Conservation (phyloP, 352 stramenopile genomes). For the Phytophthora hibernalis region DNA sequence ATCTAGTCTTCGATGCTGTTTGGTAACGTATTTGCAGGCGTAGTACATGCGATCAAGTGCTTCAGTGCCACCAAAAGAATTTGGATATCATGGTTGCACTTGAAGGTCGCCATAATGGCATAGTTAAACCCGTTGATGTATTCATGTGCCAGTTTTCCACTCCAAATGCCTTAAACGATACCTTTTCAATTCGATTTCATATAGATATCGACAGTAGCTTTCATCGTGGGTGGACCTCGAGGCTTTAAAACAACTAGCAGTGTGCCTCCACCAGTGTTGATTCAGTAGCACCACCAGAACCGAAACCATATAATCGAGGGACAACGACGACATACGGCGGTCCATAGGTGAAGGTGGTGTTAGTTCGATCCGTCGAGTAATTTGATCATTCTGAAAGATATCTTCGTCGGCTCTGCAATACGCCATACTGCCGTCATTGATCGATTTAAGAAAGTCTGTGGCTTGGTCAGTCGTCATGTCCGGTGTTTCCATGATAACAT, state of each 20-base stretch:
- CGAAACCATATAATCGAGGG: constrained; percentile 4
- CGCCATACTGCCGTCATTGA: too few relatives aligned
- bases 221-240: background rate
- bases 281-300: background rate
- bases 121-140: constrained; percentile 2
- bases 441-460: too few relatives aligned
- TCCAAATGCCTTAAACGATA: background rate
- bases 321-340: background rate
- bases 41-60: background rate
- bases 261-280: constrained; percentile 18
- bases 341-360: too few relatives aligned
- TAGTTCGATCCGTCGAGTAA: constrained; percentile 1
- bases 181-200: too few relatives aligned
- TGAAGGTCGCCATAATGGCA: background rate
- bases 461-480: too few relatives aligned
- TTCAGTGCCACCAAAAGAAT: background rate
- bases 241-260: constrained; percentile 5
- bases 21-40: background rate
- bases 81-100: background rate
- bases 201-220: too few relatives aligned
- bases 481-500: too few relatives aligned
- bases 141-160: background rate
- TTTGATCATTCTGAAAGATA: constrained; percentile 4
- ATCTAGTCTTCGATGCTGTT: background rate
- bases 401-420: background rate